These are phyloP conservation scores for Lepiota brunneoincarnata DNA, from an alignment of 768 basidiomycete genomes.

Conservation along the genomic window DNA sequence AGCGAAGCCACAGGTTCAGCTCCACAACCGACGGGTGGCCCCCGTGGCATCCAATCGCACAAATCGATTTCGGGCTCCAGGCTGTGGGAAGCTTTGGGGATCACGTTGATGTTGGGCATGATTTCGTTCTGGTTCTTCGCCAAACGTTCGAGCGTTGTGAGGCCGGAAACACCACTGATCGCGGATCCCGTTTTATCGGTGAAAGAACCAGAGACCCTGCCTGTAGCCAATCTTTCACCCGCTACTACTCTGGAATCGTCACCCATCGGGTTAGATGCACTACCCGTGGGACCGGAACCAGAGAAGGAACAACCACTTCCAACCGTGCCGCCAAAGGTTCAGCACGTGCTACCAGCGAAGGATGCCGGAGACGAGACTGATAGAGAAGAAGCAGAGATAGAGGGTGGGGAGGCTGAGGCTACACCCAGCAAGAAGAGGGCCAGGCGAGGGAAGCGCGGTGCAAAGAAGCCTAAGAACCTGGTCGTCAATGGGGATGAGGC, in stretches of 20 bases:
- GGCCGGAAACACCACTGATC: not conserved
- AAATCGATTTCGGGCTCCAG: not conserved
- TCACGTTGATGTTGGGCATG: slow-evolving; percentile 12
- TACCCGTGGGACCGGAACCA: not conserved
- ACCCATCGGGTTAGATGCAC: not conserved
- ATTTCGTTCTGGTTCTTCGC: slow-evolving; percentile 17
- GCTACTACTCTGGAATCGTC: not conserved
- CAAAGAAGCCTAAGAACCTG: slow-evolving; percentile 43
- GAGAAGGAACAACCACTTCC: not conserved
- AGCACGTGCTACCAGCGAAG: slow-evolving; percentile 18
- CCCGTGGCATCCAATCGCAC: slow-evolving; percentile 8
- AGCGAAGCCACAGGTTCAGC: slow-evolving; percentile 7
- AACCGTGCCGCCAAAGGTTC: not conserved
- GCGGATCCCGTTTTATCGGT: not conserved
- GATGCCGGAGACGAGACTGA: slow-evolving; percentile 59
- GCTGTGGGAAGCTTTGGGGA: slow-evolving; percentile 12
- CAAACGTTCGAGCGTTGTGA: not conserved
- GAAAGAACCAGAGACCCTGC: not conserved
- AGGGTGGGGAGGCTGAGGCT: slow-evolving; percentile 24
- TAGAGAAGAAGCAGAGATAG: slow-evolving; percentile 37
- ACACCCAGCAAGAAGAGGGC: slow-evolving; percentile 45
- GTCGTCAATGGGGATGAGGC: not conserved
- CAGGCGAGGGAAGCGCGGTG: slow-evolving; percentile 50
- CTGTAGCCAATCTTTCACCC: not conserved
- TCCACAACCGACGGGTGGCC: slow-evolving; percentile 6